These are phyloP conservation scores for Cyclospora cayetanensis DNA, from an alignment of 169 alveolate species.

Conservation along the genomic window DNA sequence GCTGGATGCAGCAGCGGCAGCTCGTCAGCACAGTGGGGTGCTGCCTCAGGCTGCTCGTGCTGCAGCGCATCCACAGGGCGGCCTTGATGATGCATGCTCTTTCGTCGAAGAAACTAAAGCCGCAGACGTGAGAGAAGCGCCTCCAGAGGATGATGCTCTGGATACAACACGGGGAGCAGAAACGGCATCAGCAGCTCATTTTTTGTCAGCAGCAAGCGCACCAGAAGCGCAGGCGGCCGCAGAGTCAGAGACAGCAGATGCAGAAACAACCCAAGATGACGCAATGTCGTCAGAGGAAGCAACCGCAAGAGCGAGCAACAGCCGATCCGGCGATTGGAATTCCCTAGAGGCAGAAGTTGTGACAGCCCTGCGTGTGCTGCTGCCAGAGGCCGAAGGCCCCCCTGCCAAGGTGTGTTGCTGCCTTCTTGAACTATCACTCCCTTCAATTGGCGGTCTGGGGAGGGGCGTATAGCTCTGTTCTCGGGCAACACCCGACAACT, in stretches of 20 bases:
- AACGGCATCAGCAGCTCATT: no score
- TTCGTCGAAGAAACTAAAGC: background rate
- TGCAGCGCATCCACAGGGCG: background rate
- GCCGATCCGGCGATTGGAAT: conserved; percentile 31
- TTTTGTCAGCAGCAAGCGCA: background rate
- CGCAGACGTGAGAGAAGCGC: background rate
- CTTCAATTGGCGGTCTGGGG: no score
- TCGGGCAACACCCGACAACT: no score
- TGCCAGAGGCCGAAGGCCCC: conserved; percentile 41
- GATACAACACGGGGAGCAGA: no score
- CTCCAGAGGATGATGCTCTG: no score
- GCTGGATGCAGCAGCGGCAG: conserved; percentile 56
- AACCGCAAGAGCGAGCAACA: background rate
- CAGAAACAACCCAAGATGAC: no score
- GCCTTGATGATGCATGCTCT: background rate
- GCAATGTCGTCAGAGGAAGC: background rate
- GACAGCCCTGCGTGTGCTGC: conserved; percentile 4
- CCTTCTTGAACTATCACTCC: no score
- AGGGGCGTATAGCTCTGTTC: no score
- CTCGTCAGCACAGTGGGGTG: conserved; percentile 29
- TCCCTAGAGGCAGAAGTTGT: conserved; percentile 45
- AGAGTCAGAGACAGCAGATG: conserved; percentile 16
- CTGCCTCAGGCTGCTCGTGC: background rate
- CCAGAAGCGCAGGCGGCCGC: background rate
- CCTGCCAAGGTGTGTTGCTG: conserved; percentile 32